phyloP scores from a whole-genome alignment of 352 stramenopile species.

The Paralagenidium karlingii region DNA sequence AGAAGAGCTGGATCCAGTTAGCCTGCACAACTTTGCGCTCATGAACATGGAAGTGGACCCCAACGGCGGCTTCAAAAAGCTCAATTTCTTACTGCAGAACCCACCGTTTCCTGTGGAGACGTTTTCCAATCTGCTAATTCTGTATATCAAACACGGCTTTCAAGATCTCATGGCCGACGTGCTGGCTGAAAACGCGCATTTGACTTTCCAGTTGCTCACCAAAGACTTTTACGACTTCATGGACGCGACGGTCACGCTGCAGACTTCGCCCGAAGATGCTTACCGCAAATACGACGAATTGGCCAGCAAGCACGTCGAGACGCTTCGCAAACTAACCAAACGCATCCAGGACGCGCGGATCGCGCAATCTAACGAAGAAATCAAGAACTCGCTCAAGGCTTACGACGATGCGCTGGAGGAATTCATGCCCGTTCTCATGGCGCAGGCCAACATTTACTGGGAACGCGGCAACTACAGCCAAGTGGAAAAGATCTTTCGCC shows the following conservation, averaged over 20 bases:
- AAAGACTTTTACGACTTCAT: slow-evolving; percentile 94
- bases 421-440: slow-evolving; percentile 95
- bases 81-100: slow-evolving; percentile 92
- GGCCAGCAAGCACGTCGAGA: slow-evolving; percentile 88
- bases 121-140: slow-evolving; percentile 90
- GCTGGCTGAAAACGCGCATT: slow-evolving; percentile 89
- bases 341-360: slow-evolving; percentile 89
- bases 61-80: slow-evolving; percentile 89
- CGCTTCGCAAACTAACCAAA: slow-evolving; percentile 90
- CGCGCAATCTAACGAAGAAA: slow-evolving; percentile 85
- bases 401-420: slow-evolving; percentile 91
- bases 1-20: slow-evolving; percentile 89
- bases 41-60: slow-evolving; percentile 93
- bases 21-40: slow-evolving; percentile 83
- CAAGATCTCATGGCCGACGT: slow-evolving; percentile 92
- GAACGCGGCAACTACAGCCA: slow-evolving; percentile 93
- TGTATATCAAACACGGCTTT: slow-evolving; percentile 93
- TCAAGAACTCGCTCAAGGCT: slow-evolving; percentile 85
- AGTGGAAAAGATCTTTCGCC: slow-evolving; percentile 92
- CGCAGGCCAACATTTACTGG: slow-evolving; percentile 94
- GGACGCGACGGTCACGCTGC: slow-evolving; percentile 88
- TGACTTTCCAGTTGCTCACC: slow-evolving; percentile 90
- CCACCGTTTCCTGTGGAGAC: slow-evolving; percentile 91
- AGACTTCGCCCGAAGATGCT: slow-evolving; percentile 90
- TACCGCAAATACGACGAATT: slow-evolving; percentile 90